Evolutionary conservation across 176 grass and related monocot genomes (phyloP).

Genomic region (Triticum dicoccoides): DNA sequence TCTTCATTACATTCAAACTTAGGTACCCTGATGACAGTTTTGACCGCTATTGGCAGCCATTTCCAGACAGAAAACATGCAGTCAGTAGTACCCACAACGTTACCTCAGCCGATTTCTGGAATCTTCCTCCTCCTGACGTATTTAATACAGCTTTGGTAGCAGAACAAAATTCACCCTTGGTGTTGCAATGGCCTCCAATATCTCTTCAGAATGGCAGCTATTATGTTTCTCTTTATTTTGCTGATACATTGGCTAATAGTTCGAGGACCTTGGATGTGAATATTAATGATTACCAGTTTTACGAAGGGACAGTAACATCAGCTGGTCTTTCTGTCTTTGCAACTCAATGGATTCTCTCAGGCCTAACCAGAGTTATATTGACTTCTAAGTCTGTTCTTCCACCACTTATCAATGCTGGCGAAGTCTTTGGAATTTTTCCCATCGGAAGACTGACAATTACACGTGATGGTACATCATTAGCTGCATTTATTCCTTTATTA

Average conservation of each 20-base stretch:
- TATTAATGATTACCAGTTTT: constrained; percentile 82
- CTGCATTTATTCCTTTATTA: constrained; percentile 1
- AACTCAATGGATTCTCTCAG: constrained; percentile 80
- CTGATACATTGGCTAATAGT: constrained; percentile 65
- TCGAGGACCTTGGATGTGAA: constrained; percentile 67
- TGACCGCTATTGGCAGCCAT: constrained; percentile 85
- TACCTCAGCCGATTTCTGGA: constrained; percentile 76
- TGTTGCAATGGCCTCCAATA: constrained; percentile 76
- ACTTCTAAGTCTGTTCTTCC: constrained; percentile 50
- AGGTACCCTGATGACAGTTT: constrained; percentile 93
- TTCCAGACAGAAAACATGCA: constrained; percentile 49
- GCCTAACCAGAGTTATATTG: constrained; percentile 66
- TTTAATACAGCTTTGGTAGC: constrained; percentile 80
- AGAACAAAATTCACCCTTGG: constrained; percentile 43
- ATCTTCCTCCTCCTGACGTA: constrained; percentile 68
- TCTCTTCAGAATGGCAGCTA: constrained; percentile 79
- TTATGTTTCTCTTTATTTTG: constrained; percentile 92
- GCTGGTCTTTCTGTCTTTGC: constrained; percentile 78
- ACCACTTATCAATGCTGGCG: constrained; percentile 87
- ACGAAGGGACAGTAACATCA: constrained; percentile 50
- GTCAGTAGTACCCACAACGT: constrained; percentile 85
- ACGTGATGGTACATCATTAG: constrained; percentile 58
- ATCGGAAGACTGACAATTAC: constrained; percentile 58
- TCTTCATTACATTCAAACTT: constrained; percentile 19
- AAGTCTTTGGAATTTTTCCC: constrained; percentile 85